Percentiles rank a stretch among this genome's conserved stretches.
These are phyloP conservation scores for Fusarium sp. DNA, from an alignment of 2,329 filamentous ascomycete species.

Conservation along the genomic window DNA sequence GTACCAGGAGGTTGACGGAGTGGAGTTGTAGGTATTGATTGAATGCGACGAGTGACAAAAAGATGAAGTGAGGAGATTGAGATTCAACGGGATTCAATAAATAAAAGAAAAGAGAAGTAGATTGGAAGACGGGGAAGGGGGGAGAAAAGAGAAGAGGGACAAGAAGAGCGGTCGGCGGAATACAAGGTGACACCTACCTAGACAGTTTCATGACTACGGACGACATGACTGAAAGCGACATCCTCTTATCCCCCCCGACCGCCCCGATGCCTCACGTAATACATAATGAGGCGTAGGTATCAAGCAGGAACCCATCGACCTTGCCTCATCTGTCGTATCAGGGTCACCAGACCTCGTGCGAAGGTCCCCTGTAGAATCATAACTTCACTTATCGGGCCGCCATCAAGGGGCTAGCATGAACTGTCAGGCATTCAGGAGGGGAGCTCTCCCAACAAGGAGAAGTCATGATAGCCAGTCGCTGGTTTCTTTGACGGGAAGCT, in stretches of 20 bases:
- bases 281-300: slow-evolving; percentile 36
- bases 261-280: slow-evolving; percentile 28
- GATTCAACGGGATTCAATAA: background rate
- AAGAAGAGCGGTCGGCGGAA: slow-evolving; percentile 38
- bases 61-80: background rate
- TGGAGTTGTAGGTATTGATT: background rate
- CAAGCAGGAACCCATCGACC: slow-evolving; percentile 19
- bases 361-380: slow-evolving; percentile 35
- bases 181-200: slow-evolving; percentile 28
- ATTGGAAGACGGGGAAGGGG: slow-evolving; percentile 5
- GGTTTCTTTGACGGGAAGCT: slow-evolving; percentile 23
- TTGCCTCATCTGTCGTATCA: slow-evolving; percentile 32
- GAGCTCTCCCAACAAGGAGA: slow-evolving; percentile 38
- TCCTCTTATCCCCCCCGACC: slow-evolving; percentile 12
- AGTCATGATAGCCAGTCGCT: slow-evolving; percentile 37
- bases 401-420: slow-evolving; percentile 27
- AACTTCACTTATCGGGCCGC: slow-evolving; percentile 37
- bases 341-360: slow-evolving; percentile 32
- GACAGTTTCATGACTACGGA: slow-evolving; percentile 19
- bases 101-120: slow-evolving; percentile 5
- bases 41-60: background rate
- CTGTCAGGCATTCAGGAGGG: slow-evolving; percentile 10
- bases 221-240: slow-evolving; percentile 22
- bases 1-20: background rate
- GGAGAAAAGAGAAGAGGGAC: slow-evolving; percentile 24